Evolutionary conservation across 164 flowering plant genomes (phyloP).

Genomic region (Tetracentron sinense): DNA sequence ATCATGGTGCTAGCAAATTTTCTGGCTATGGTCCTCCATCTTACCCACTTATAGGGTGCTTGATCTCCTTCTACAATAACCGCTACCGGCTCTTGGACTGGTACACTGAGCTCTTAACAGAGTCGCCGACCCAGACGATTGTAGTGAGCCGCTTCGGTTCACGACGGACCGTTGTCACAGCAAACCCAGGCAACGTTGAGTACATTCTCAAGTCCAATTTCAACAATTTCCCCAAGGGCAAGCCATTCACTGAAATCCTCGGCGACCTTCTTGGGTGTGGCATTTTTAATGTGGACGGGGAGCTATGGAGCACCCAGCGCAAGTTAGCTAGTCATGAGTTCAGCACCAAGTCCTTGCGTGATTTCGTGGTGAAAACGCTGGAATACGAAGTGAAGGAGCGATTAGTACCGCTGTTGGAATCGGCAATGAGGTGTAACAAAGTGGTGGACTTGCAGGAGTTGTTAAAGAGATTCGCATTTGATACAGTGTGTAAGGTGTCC

Average conservation of each 20-base stretch:
- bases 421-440: slow-evolving; percentile 19
- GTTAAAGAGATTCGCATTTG: slow-evolving; percentile 59
- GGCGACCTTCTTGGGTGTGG: slow-evolving; percentile 84
- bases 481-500: slow-evolving; percentile 54
- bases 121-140: slow-evolving; percentile 57
- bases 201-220: slow-evolving; percentile 72
- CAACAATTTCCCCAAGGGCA: slow-evolving; percentile 75
- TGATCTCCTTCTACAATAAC: slow-evolving; percentile 58
- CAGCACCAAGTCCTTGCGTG: slow-evolving; percentile 43
- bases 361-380: slow-evolving; percentile 35
- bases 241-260: slow-evolving; percentile 70
- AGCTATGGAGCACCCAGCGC: slow-evolving; percentile 60
- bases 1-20: neutral
- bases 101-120: slow-evolving; percentile 66
- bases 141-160: slow-evolving; percentile 56
- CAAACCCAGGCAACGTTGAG: slow-evolving; percentile 80
- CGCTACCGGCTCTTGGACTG: slow-evolving; percentile 59
- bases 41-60: slow-evolving; percentile 62
- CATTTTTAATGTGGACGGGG: slow-evolving; percentile 85
- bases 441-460: slow-evolving; percentile 52
- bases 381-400: slow-evolving; percentile 44
- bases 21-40: slow-evolving; percentile 33
- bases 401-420: slow-evolving; percentile 51
- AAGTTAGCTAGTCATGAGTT: slow-evolving; percentile 78
- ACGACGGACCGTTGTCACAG: slow-evolving; percentile 55